Evolutionary conservation across 1,284 basidiomycete genomes (phyloP).

Genomic region (Hemileia vastatrix): DNA sequence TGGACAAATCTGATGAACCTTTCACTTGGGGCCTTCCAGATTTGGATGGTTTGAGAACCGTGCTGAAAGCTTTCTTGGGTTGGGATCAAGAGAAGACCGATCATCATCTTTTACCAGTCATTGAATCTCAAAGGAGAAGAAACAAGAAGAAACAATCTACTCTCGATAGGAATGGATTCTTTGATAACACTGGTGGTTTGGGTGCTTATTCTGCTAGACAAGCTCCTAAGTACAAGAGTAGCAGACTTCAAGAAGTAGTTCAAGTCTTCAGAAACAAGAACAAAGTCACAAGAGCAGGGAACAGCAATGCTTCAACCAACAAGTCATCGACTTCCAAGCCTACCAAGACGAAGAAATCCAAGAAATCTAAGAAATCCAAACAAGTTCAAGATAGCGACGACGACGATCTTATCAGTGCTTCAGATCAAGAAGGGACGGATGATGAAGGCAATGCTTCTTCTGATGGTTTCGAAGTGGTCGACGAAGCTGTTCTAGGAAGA

Average conservation of each 20-base stretch:
- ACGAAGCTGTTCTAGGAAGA: slow-evolving; percentile 30
- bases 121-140: slow-evolving; percentile 53
- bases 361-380: not conserved
- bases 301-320: not conserved
- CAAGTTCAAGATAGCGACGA: slow-evolving; percentile 6
- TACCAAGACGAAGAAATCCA: not conserved
- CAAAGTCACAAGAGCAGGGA: too few relatives aligned
- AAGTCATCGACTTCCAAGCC: not conserved
- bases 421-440: not conserved
- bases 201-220: slow-evolving; percentile 64
- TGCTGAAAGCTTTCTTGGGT: slow-evolving; percentile 69
- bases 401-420: not conserved
- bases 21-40: slow-evolving; percentile 97
- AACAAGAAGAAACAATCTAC: slow-evolving; percentile 53
- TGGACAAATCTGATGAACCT: slow-evolving; percentile 81
- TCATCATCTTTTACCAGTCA: slow-evolving; percentile 81
- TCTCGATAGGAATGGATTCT: slow-evolving; percentile 53
- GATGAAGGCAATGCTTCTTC: slow-evolving; percentile 26
- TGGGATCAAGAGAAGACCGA: slow-evolving; percentile 82
- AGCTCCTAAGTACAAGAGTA: slow-evolving; percentile 68
- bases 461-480: slow-evolving; percentile 25
- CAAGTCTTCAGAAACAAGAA: slow-evolving; percentile 64
- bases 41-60: slow-evolving; percentile 78
- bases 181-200: slow-evolving; percentile 49
- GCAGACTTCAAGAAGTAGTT: slow-evolving; percentile 80